Evolutionary conservation across 345 rosid genomes (phyloP).

Genomic region (Stellera chamaejasme): DNA sequence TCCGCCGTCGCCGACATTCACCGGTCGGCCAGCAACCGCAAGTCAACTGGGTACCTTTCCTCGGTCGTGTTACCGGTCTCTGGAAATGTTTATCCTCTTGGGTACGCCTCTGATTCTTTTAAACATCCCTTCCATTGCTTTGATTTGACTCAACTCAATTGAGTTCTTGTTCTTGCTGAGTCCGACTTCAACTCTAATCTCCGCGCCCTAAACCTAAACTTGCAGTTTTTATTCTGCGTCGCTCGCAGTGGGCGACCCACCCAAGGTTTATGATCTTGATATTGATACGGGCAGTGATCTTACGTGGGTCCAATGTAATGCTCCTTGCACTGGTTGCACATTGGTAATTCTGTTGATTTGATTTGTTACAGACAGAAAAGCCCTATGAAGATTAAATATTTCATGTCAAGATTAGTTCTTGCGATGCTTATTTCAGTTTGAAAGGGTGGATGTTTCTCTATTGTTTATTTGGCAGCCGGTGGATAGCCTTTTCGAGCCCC

Average conservation of each 20-base stretch:
- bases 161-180: neutral
- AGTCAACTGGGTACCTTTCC: slow-evolving; percentile 27
- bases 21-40: slow-evolving; percentile 9
- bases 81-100: slow-evolving; percentile 91
- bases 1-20: slow-evolving; percentile 19
- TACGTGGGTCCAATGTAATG: slow-evolving; percentile 97
- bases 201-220: slow-evolving; percentile 1
- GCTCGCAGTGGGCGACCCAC: slow-evolving; percentile 59
- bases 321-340: slow-evolving; percentile 81
- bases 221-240: slow-evolving; percentile 71
- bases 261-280: slow-evolving; percentile 75
- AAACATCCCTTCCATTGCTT: neutral
- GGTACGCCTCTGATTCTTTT: slow-evolving; percentile 31
- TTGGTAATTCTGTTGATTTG: slow-evolving; percentile 32
- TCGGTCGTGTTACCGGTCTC: slow-evolving; percentile 53
- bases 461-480: slow-evolving; percentile 42
- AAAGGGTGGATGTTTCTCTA: neutral
- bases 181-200: neutral
- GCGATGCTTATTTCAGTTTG: slow-evolving; percentile 1
- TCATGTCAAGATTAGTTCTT: neutral
- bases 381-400: neutral
- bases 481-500: slow-evolving; percentile 55
- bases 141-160: neutral
- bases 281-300: slow-evolving; percentile 95
- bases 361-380: neutral